Conservation (phyloP, 805 yeast species). For the Kregervanrija pseudodelftensis region DNA sequence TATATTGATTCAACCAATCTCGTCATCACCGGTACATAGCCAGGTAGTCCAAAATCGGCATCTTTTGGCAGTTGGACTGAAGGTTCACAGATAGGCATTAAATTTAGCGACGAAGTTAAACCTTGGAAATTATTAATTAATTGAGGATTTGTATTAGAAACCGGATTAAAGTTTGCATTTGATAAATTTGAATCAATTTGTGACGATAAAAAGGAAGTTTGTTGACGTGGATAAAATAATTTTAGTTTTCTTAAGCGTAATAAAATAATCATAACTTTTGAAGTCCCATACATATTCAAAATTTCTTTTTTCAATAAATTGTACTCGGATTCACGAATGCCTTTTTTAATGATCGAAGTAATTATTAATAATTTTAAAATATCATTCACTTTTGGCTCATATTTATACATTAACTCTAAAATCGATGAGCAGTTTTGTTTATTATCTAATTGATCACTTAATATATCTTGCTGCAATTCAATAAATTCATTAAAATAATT, state of each 20-base stretch:
- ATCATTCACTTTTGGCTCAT: conserved; percentile 32
- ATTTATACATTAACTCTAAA: conserved; percentile 43
- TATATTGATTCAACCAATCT: conserved; percentile 67
- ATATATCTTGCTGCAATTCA: conserved; percentile 63
- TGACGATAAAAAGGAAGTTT: conserved; percentile 16
- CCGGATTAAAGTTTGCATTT: not conserved
- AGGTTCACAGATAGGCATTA: conserved; percentile 32
- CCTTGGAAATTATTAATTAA: conserved; percentile 28
- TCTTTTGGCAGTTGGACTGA: conserved; percentile 17
- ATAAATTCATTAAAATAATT: conserved; percentile 39
- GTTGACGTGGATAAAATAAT: conserved; percentile 33
- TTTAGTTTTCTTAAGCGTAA: conserved; percentile 43
- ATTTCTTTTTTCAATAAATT: conserved; percentile 48
- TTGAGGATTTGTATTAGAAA: conserved; percentile 12
- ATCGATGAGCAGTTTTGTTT: conserved; percentile 31
- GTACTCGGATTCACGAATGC: conserved; percentile 60
- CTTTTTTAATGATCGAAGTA: conserved; percentile 57
- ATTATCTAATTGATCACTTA: conserved; percentile 45
- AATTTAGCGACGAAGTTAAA: conserved; percentile 35
- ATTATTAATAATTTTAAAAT: conserved; percentile 50
- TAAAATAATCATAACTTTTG: conserved; percentile 36
- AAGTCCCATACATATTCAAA: conserved; percentile 57
- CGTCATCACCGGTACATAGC: conserved; percentile 69
- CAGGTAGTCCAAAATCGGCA: conserved; percentile 65
- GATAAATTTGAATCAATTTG: not conserved